Percentiles rank a stretch among this genome's conserved stretches.
Conservation (phyloP, 2,329 filamentous ascomycete species). For the Colletotrichum orbiculare region DNA sequence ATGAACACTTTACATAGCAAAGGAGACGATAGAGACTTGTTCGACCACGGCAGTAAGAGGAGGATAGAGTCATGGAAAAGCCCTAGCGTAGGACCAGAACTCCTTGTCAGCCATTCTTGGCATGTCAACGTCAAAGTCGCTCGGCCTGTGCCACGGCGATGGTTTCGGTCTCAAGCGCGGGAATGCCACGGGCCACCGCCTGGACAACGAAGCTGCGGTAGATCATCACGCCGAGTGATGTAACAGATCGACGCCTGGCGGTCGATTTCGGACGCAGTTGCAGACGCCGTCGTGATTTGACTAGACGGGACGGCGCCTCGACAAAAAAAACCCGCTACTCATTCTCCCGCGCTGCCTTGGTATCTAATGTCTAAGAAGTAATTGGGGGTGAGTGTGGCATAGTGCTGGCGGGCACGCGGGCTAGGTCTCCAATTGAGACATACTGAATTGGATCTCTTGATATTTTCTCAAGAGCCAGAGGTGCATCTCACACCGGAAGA, state of each 20-base stretch:
- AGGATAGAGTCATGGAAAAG: no score
- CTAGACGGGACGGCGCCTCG: neutral
- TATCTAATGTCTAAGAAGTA: conserved; percentile 19
- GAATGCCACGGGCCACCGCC: conserved; percentile 13
- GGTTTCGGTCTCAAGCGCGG: neutral
- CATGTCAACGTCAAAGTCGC: conserved; percentile 10
- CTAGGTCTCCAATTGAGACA: conserved; percentile 12
- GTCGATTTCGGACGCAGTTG: conserved; percentile 25
- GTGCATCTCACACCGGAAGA: neutral
- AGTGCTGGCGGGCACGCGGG: neutral
- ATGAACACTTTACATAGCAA: no score
- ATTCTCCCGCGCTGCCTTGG: conserved; percentile 15
- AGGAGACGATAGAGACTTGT: no score
- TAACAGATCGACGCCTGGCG: conserved; percentile 28
- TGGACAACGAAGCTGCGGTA: conserved; percentile 18
- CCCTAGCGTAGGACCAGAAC: no score
- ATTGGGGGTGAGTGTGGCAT: neutral
- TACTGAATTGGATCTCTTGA: neutral
- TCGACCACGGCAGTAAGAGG: no score
- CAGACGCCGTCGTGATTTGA: conserved; percentile 2
- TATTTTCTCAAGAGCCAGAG: neutral
- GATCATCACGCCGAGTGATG: conserved; percentile 26
- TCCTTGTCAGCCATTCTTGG: neutral
- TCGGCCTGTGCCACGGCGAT: neutral
- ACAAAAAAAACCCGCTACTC: neutral